Conservation (phyloP, 2,329 filamentous ascomycete genomes). For the Neofusicoccum sp. region DNA sequence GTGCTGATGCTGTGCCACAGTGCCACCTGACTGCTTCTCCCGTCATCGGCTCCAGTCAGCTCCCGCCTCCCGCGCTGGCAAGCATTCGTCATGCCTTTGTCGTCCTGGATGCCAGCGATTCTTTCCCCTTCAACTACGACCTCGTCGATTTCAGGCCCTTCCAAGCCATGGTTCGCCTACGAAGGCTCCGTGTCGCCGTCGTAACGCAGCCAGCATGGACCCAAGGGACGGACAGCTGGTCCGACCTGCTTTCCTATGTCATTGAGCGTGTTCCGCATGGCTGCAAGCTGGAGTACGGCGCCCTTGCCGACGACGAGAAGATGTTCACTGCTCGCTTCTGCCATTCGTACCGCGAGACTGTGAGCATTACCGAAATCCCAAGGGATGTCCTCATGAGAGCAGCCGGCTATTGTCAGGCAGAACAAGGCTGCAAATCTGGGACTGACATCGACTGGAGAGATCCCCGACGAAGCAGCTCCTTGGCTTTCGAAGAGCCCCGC, state of each 20-base stretch:
- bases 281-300: neutral
- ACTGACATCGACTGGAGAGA: neutral
- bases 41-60: neutral
- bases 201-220: neutral
- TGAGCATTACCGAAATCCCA: neutral
- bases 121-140: neutral
- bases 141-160: constrained; percentile 8
- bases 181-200: neutral
- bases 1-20: neutral
- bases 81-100: neutral
- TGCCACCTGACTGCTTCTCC: neutral
- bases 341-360: neutral
- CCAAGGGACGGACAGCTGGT: neutral
- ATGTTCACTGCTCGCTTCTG: neutral
- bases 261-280: constrained; percentile 6
- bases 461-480: neutral
- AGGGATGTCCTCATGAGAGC: neutral
- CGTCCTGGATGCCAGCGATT: neutral
- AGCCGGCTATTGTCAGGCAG: neutral
- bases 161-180: neutral
- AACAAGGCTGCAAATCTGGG: constrained; percentile 2
- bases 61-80: neutral
- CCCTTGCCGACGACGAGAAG: neutral
- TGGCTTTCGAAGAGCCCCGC: neutral
- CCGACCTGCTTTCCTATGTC: neutral